Evolutionary conservation across 2,329 filamentous ascomycete species (phyloP).

Genomic region (Stagonosporopsis tanaceti): DNA sequence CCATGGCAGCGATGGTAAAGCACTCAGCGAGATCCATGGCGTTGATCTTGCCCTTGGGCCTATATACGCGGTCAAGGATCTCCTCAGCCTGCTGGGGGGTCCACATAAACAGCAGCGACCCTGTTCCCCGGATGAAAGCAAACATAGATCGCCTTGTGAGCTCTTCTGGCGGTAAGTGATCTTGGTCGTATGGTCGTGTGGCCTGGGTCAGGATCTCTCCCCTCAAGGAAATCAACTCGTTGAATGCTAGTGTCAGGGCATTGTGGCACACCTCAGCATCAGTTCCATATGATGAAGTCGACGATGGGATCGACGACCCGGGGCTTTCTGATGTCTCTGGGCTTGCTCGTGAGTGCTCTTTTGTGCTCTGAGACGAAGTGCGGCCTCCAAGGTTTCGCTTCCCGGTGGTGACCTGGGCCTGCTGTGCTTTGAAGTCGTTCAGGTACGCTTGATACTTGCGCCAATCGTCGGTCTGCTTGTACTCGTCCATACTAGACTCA

Average conservation of each 20-base stretch:
- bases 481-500: conserved; percentile 50
- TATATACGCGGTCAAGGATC: conserved; percentile 47
- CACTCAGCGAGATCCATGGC: conserved; percentile 47
- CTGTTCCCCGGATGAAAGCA: conserved; percentile 46
- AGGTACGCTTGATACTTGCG: conserved; percentile 49
- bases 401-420: conserved; percentile 26
- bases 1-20: conserved; percentile 48
- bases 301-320: conserved; percentile 26
- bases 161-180: conserved; percentile 41
- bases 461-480: conserved; percentile 50
- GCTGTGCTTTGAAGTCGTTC: conserved; percentile 45
- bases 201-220: conserved; percentile 40
- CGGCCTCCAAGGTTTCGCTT: conserved; percentile 35
- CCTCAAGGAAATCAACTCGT: conserved; percentile 43
- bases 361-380: conserved; percentile 33
- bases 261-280: conserved; percentile 46
- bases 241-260: conserved; percentile 46
- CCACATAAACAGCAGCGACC: conserved; percentile 49
- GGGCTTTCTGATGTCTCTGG: conserved; percentile 43
- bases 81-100: conserved; percentile 42
- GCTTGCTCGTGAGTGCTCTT: conserved; percentile 36
- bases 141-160: conserved; percentile 42
- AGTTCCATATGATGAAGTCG: conserved; percentile 23
- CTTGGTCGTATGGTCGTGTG: conserved; percentile 36
- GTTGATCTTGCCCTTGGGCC: conserved; percentile 35